A percentile compares a stretch with the other conserved stretches of the same genome.
Conservation (phyloP, 371 early-diverging fungal genomes). For the Rhizopus sp. region DNA sequence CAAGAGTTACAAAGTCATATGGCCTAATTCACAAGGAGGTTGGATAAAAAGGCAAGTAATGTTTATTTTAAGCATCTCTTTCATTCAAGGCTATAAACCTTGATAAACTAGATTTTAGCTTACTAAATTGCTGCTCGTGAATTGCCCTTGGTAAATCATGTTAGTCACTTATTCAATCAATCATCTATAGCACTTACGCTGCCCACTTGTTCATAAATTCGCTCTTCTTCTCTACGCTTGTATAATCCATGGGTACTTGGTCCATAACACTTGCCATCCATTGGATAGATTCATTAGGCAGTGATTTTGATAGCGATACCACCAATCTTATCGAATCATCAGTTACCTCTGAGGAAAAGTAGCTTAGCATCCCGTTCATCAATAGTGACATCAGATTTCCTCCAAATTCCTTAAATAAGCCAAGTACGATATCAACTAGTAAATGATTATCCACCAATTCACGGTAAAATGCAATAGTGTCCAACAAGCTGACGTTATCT, state of each 20-base stretch:
- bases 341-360: conserved; percentile 18
- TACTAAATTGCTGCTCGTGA: conserved; percentile 28
- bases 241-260: conserved; percentile 47
- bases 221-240: conserved; percentile 48
- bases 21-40: too few species aligned
- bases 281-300: conserved; percentile 38
- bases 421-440: conserved; percentile 15
- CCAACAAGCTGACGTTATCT: conserved; percentile 61
- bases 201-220: conserved; percentile 50
- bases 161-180: background rate
- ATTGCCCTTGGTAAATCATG: conserved; percentile 27
- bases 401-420: conserved; percentile 40
- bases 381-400: conserved; percentile 34
- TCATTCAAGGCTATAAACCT: too few species aligned
- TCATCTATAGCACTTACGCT: conserved; percentile 36
- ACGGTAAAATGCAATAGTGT: conserved; percentile 58
- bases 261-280: conserved; percentile 47
- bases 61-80: too few species aligned
- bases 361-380: conserved; percentile 52
- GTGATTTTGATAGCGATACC: conserved; percentile 42
- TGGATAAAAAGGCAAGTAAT: too few species aligned
- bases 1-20: too few species aligned
- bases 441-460: conserved; percentile 2
- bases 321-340: conserved; percentile 48
- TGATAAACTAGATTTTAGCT: too few species aligned